Base-by-base conservation (phyloP, 257 asterid species). In the Ajuga chamaepitys region DNA sequence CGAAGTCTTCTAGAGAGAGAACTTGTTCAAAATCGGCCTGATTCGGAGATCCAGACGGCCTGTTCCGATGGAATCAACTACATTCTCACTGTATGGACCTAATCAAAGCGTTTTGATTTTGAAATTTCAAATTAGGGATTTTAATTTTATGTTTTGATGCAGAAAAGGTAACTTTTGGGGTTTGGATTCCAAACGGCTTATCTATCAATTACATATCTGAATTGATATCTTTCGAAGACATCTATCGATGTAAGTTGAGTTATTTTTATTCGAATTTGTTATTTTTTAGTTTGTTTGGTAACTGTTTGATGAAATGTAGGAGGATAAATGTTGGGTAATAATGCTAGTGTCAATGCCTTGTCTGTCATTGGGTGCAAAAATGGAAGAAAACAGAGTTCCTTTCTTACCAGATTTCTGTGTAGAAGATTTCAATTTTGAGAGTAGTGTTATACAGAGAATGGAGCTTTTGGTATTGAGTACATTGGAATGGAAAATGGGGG, bases 291-390 rank as follows among this genome's bases (percentile, higher is more conserved):
- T 17, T 2, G 7, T 52, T 13, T 7, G 14, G 20, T 30, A 3
- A n/a, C n/a, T n/a, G n/a, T n/a, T 52, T 58, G 64, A 52, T 2
- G 7, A 10, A 65, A 11, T 67, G 28, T 50, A 87, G 88, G 67
- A 3, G 7, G 81, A 69, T 3, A 38, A 77, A 18, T 21, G 25
- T 7, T 77, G 90, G 95, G 82, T 83, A 9, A 17, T 83, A 32
- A 64, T 65, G 7, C 44, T 90, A 51, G 24, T 84, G 14, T 77
- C 85, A 40, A 51, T 86, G 45, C 82, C 84, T 0, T 88, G 96
- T 53, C 63, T 90, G 8, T 82, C 91, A 8, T 28, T 90, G 47
- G 90, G 96, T 3, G 88, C 93, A 9, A 90, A 87, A 58, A 69
- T 82, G 89, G 88, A 81, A 25, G 96, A 84, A 66, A 21, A 21